Conservation (phyloP, 2,329 filamentous ascomycete species). For the Coleophoma eucalyptorum region DNA sequence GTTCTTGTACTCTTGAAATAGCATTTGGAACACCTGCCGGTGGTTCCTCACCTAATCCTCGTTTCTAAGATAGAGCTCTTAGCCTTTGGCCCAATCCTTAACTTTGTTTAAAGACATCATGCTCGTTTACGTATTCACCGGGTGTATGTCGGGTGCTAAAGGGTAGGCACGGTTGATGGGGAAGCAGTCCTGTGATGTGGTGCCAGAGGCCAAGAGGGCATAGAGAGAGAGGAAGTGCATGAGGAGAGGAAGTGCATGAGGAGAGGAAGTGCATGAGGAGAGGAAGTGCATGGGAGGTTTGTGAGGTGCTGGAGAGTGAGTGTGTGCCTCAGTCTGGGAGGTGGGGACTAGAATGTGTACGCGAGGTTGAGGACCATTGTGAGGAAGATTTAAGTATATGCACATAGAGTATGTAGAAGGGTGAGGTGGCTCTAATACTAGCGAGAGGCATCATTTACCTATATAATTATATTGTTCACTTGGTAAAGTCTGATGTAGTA, state of each 20-base stretch:
- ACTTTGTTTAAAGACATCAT: no score
- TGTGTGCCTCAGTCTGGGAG: constrained; percentile 51
- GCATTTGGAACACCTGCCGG: no score
- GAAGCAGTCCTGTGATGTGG: constrained; percentile 50
- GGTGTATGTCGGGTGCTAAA: no score
- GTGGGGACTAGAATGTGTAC: constrained; percentile 53
- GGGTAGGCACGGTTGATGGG: constrained; percentile 66
- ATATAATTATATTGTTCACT: no score
- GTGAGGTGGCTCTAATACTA: neutral
- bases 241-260: constrained; percentile 48
- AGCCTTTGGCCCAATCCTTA: no score
- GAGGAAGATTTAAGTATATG: constrained; percentile 28
- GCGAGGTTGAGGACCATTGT: constrained; percentile 47
- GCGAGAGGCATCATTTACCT: no score
- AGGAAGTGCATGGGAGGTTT: no score
- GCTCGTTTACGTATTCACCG: no score
- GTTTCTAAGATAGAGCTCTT: no score
- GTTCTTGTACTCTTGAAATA: no score
- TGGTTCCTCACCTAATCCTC: no score
- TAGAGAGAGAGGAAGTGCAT: constrained; percentile 52
- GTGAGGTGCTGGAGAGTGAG: constrained; percentile 49
- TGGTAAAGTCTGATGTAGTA: no score
- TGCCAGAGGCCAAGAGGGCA: constrained; percentile 37
- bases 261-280: constrained; percentile 50
- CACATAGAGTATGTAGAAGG: neutral